Percentiles rank a stretch among this genome's conserved stretches.
These are phyloP conservation scores for Leccinum incarnatum DNA, from an alignment of 768 basidiomycete species.

Conservation along the genomic window DNA sequence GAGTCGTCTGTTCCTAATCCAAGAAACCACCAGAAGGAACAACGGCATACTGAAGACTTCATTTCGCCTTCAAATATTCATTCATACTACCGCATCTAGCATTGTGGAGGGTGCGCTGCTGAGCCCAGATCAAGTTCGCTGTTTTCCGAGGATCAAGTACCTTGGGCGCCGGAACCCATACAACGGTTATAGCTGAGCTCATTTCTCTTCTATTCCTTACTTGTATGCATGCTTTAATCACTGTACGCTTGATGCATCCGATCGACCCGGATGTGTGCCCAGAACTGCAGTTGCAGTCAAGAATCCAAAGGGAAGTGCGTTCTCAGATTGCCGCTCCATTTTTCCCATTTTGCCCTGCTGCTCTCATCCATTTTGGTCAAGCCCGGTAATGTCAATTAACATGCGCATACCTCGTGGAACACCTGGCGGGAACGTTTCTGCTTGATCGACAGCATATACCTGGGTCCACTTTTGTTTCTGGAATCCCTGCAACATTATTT, in stretches of 20 bases:
- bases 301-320: neutral
- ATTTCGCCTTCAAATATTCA: constrained; percentile 6
- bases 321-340: neutral
- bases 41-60: neutral
- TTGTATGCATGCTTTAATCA: neutral
- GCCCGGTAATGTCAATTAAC: neutral
- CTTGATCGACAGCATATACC: constrained; percentile 1
- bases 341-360: neutral
- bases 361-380: constrained; percentile 1
- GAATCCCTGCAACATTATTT: neutral
- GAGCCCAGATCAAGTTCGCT: neutral
- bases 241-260: constrained; percentile 1
- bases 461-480: neutral
- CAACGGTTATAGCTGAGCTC: neutral
- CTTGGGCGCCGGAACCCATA: neutral
- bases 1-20: neutral
- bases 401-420: constrained; percentile 13
- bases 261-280: neutral
- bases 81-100: neutral
- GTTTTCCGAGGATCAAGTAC: constrained; percentile 15
- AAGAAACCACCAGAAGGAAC: neutral
- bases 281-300: neutral
- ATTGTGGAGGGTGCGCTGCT: neutral
- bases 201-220: neutral
- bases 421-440: neutral